These are phyloP conservation scores for Sphaerulina populicola DNA, from an alignment of 2,329 filamentous ascomycete genomes.

Conservation along the genomic window DNA sequence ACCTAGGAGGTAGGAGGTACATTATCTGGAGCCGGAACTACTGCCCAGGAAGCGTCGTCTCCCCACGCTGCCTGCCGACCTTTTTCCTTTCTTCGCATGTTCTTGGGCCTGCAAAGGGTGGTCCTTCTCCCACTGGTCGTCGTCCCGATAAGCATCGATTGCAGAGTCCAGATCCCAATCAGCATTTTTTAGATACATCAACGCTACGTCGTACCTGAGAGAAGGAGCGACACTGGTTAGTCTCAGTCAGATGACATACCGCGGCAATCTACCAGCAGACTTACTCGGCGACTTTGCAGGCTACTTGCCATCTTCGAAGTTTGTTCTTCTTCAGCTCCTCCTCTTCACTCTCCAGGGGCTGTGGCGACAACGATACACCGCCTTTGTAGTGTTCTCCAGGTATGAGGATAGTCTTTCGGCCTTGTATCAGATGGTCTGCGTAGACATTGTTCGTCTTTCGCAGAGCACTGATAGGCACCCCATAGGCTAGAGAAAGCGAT, in stretches of 20 bases:
- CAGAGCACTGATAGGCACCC: conserved; percentile 55
- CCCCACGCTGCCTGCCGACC: conserved; percentile 26
- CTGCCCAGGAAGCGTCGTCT: conserved; percentile 33
- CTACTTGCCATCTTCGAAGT: conserved; percentile 69
- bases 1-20: too few species aligned
- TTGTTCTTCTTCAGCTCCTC: conserved; percentile 63
- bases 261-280: conserved; percentile 24
- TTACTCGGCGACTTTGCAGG: conserved; percentile 68
- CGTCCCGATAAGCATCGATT: conserved; percentile 56
- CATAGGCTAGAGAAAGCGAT: conserved; percentile 63
- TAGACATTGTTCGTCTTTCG: conserved; percentile 61
- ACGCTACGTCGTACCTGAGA: conserved; percentile 57
- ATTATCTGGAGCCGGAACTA: conserved; percentile 9
- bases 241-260: conserved; percentile 14
- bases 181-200: conserved; percentile 64
- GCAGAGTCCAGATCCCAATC: conserved; percentile 59
- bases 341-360: conserved; percentile 64
- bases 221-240: conserved; percentile 36
- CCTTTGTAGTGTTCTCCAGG: conserved; percentile 62
- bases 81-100: conserved; percentile 40
- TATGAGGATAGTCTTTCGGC: conserved; percentile 61
- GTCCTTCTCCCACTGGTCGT: conserved; percentile 66
- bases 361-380: conserved; percentile 59
- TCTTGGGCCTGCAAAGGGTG: conserved; percentile 50
- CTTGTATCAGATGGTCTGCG: conserved; percentile 62